Evolutionary conservation across 2,329 filamentous ascomycete genomes (phyloP), one percentile per base, ranked within the genome.

Genomic region (Bertia moriformis): DNA sequence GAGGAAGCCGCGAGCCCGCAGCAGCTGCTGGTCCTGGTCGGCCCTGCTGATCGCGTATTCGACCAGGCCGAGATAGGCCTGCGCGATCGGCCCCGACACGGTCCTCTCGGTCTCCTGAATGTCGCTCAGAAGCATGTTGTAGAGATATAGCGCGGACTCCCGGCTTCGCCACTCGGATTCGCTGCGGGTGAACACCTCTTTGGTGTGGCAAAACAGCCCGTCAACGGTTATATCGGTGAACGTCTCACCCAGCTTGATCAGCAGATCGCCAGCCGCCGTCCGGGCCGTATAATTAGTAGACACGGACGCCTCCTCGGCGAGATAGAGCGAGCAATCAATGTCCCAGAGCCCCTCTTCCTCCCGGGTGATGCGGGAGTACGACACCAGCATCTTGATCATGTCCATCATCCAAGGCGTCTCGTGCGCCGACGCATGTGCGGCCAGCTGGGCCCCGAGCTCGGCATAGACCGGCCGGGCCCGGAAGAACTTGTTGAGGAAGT

Each of bases 291-390:
- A 98, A 57, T 96, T 96, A 20, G 88, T 84, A 12, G 87, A 94
- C 14, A 95, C 82, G 2, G 87, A 89, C 2, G 86, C 89, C 61
- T 96, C 89, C 58, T 98, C 91, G 1, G 87, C 89, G 37, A 98
- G 69, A 59, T 93, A 98, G 2, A 98, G 72, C 42, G 93, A 96
- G 48, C 91, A 83, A 57, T 98, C 91, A 45, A 95, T 86, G 49
- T 95, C 86, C 91, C 91, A 98, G 7, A 98, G 63, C 4, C 84
- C 86, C 60, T 95, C 86, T 52, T 96, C 91, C 56, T 98, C 91
- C 19, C 76, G 78, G 2, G 83, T 88, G 49, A 98, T 93, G 46
- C 89, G 85, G 12, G 87, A 81, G 58, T 93, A 96, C 1, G 78
- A 76, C 14, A 87, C 77, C 7, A 87, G 74, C 46, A 95, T 70